These are phyloP conservation scores for Linnemannia schmuckeri DNA, from an alignment of 192 early-diverging fungal genomes.

Conservation along the genomic window DNA sequence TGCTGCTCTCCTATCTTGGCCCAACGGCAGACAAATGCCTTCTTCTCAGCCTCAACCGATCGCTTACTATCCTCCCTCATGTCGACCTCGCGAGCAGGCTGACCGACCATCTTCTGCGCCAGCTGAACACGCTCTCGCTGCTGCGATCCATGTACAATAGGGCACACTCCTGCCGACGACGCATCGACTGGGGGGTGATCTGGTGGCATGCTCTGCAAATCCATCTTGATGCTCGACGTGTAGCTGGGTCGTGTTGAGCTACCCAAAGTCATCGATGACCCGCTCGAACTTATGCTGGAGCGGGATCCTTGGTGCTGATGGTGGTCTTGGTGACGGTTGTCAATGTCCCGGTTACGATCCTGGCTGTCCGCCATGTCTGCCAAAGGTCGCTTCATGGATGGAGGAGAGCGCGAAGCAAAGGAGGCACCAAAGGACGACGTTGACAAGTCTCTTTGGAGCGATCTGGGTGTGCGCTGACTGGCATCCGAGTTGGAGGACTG, in stretches of 20 bases:
- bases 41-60: not conserved
- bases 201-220: conserved; percentile 50
- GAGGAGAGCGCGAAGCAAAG: conserved; percentile 42
- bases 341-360: conserved; percentile 50
- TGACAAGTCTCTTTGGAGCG: conserved; percentile 42
- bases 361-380: conserved; percentile 55
- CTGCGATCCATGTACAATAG: conserved; percentile 47
- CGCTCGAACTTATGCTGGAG: not conserved
- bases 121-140: conserved; percentile 36
- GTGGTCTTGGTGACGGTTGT: conserved; percentile 51
- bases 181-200: conserved; percentile 48
- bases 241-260: conserved; percentile 1
- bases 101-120: conserved; percentile 7
- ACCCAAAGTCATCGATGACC: conserved; percentile 5
- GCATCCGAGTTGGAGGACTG: conserved; percentile 21
- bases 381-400: conserved; percentile 50
- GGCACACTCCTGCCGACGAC: conserved; percentile 39
- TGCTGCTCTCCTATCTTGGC: conserved; percentile 40
- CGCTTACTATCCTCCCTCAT: conserved; percentile 18
- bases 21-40: conserved; percentile 25
- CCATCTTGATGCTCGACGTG: conserved; percentile 30
- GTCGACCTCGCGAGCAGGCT: conserved; percentile 12
- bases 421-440: conserved; percentile 49
- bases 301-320: conserved; percentile 30
- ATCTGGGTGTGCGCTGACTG: conserved; percentile 12